Base-by-base conservation (phyloP, 495 filamentous ascomycete species). In the Lepraria neglecta region DNA sequence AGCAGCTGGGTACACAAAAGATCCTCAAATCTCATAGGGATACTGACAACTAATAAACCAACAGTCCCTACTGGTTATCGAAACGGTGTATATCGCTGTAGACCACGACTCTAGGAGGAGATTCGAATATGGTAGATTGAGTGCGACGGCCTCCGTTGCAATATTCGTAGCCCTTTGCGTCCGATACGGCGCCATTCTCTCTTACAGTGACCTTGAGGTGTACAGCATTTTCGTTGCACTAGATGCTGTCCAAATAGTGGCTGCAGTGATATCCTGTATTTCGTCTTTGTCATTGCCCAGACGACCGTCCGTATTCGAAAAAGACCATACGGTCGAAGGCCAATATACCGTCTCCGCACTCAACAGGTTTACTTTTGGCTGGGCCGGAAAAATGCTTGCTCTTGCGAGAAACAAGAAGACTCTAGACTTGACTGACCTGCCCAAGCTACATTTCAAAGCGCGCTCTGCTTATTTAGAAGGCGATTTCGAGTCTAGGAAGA, bases 291-390 rank as follows among this genome's bases (percentile, higher is more conserved):
- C 75, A 19, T 68, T 91, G 14, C 88, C 87, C 10, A 80, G 89
- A 43, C 78, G 88, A 19, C 88, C 89, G 10, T 77, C 84, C 53
- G 82, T 94, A 46, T 77, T 75, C 55, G 65, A 78, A 24, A 65
- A 77, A 38, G 86, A 81, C 33, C 70, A 79, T 46, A 64, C 75
- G 11, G 85, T 94, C 11, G 89, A 92, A 68, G 72, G 77, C 38
- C 78, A 87, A 70, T 76, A 74, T 50, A 87, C 85, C 0, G 78
- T 73, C 11, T 85, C 85, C 5, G 78, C 83, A 0, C 72, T 84
- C 47, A 77, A 73, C 46, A 82, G 84, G 33, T 86, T 82, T 67
- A 88, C 77, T 9, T 91, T 84, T 65, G 67, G 69, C 42, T 92
- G 88, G 88, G 78, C 81, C 10, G 69, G 62, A 4, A 65, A 64